A percentile compares a stretch with the other conserved stretches of the same genome.
These are phyloP conservation scores for Colletotrichum chlorophyti DNA, from an alignment of 2,329 filamentous ascomycete species.

Conservation along the genomic window DNA sequence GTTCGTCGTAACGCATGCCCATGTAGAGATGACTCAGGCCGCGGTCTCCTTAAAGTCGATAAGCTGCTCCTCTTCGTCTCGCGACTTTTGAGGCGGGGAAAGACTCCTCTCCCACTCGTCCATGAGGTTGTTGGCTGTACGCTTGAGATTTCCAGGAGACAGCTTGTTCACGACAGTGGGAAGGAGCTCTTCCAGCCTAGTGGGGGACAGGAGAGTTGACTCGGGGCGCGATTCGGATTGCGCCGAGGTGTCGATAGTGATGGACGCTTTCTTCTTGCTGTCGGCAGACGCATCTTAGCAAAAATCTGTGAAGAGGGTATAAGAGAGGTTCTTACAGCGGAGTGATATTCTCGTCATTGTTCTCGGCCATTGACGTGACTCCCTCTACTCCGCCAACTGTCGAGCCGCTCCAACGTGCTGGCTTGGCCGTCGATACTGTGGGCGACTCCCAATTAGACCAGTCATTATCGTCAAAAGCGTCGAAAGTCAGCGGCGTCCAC, in stretches of 20 bases:
- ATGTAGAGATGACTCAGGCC: constrained; percentile 1
- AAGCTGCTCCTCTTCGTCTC: constrained; percentile 16
- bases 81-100: constrained; percentile 51
- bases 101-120: constrained; percentile 89
- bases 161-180: constrained; percentile 77
- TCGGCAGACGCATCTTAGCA: constrained; percentile 26
- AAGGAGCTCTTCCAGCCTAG: constrained; percentile 61
- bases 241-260: constrained; percentile 36
- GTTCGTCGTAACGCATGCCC: background rate
- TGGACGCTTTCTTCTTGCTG: constrained; percentile 42
- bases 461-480: constrained; percentile 65
- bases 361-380: constrained; percentile 54
- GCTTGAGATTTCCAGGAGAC: constrained; percentile 78
- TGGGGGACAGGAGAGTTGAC: constrained; percentile 38
- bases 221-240: constrained; percentile 1
- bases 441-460: constrained; percentile 71
- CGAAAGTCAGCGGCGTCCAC: constrained; percentile 64
- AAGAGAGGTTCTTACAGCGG: constrained; percentile 52
- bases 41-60: constrained; percentile 28
- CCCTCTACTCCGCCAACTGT: constrained; percentile 55
- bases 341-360: constrained; percentile 51
- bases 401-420: constrained; percentile 69
- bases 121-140: constrained; percentile 85
- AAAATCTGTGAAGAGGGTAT: background rate
- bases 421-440: constrained; percentile 55